Evolutionary conservation across 2,329 filamentous ascomycete genomes (phyloP), one percentile per base, ranked within the genome.

Genomic region (Fusarium dimerum): DNA sequence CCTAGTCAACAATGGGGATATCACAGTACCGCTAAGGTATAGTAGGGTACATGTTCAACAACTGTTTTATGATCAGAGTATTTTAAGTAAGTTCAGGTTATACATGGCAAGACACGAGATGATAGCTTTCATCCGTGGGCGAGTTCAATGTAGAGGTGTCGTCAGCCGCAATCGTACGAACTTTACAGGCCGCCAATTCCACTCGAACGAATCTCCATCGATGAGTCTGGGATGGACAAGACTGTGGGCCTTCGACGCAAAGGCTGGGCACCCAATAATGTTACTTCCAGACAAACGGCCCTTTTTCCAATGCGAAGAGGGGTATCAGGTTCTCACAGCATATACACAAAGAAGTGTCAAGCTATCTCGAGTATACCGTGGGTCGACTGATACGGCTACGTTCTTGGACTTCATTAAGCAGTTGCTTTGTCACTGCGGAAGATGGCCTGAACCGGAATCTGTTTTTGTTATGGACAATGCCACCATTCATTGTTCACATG

Each of bases 391-490:
- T 45, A 49, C 55, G 36, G 41, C 43, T n/a, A 45, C 67, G 44
- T 69, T 68, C 47, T 59, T 68, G 42, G 60, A 66, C 45, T 69
- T 66, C 50, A 62, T 71, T 39, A 58, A 66, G 54, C 61, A 70
- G 57, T 54, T 72, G 16, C 60, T 73, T 29, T 63, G 59, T 7
- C 50, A 63, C 40, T 72, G 66, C 52, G 57, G 66, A 18, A 63
- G 50, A 52, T 72, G 56, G 51, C 69, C 65, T 30, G 63, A 70
- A 54, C 65, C 60, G 36, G 69, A 68, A 45, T 72, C 67, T 12
- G 66, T 73, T 11, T 57, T 72, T 6, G 54, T 71, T 8, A 71
- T 73, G 57, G 69, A 73, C 49, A 72, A 71, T 55, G 65, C 65
- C 15, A 68, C 66, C 13, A 66, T 66, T 45, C 63, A 72, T 57